phyloP scores from a whole-genome alignment of 1,284 basidiomycete genomes.

The Cutaneotrichosporon arboriforme region DNA sequence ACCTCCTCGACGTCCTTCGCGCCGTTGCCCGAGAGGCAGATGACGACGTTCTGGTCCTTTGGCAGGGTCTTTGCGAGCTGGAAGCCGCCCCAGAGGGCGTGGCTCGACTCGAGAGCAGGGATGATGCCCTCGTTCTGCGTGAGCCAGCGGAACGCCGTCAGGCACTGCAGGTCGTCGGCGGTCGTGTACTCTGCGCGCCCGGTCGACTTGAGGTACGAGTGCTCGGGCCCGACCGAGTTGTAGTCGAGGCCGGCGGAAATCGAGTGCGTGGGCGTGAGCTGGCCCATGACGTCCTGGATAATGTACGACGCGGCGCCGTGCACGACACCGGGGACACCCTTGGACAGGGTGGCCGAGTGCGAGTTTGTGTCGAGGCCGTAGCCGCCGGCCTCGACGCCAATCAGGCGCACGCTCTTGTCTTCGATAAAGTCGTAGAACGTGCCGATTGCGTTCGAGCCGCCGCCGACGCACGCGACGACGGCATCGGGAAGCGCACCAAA shows the following conservation, averaged over 20 bases:
- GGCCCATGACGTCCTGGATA: conserved; percentile 78
- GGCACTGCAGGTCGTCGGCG: conserved; percentile 88
- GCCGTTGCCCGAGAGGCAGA: conserved; percentile 51
- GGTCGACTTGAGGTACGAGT: conserved; percentile 91
- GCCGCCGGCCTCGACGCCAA: conserved; percentile 94
- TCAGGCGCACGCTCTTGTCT: conserved; percentile 71
- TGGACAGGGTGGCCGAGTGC: conserved; percentile 88
- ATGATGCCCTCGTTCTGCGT: conserved; percentile 97
- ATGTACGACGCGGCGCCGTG: conserved; percentile 93
- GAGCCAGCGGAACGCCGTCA: conserved; percentile 83
- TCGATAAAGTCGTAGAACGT: conserved; percentile 91
- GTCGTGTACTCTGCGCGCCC: conserved; percentile 88
- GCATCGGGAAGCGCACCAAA: conserved; percentile 85
- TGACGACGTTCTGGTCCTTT: conserved; percentile 80
- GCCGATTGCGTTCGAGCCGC: conserved; percentile 95
- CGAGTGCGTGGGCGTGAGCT: conserved; percentile 95
- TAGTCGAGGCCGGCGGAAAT: conserved; percentile 71
- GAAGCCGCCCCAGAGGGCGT: conserved; percentile 90
- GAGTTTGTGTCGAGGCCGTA: conserved; percentile 81
- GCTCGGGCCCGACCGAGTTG: conserved; percentile 82
- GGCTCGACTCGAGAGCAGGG: conserved; percentile 90
- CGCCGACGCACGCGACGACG: conserved; percentile 94
- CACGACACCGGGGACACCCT: conserved; percentile 87
- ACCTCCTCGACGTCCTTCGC: conserved; percentile 47
- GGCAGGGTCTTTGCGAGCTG: conserved; percentile 76